Evolutionary conservation across 2,329 filamentous ascomycete genomes (phyloP).

Genomic region (Talaromyces rugulosus): DNA sequence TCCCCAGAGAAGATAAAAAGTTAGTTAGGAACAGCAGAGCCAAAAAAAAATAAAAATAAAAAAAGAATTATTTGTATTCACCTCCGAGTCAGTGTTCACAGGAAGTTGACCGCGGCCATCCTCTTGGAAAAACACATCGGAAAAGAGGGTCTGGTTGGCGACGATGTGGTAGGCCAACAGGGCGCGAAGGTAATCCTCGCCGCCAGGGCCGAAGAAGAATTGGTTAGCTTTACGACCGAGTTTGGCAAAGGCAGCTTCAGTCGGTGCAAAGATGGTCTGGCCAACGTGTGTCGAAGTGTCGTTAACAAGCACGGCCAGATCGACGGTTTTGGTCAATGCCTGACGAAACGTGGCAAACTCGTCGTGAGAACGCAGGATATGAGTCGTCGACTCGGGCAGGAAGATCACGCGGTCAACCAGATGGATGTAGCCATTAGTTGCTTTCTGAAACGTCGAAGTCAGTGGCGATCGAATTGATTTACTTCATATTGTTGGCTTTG

Average conservation of each 20-base stretch:
- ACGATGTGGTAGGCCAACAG: slow-evolving; percentile 74
- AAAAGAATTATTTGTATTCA: not conserved
- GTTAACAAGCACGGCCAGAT: slow-evolving; percentile 60
- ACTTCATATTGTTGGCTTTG: not conserved
- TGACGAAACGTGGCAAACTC: slow-evolving; percentile 75
- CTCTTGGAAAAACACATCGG: slow-evolving; percentile 61
- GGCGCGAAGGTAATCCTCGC: slow-evolving; percentile 70
- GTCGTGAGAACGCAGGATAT: slow-evolving; percentile 61
- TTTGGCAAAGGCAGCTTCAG: slow-evolving; percentile 71
- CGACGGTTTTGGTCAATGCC: slow-evolving; percentile 65
- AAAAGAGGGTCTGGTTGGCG: slow-evolving; percentile 71
- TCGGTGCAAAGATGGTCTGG: slow-evolving; percentile 74
- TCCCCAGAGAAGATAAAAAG: not conserved
- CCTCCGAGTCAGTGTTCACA: not conserved
- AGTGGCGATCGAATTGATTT: too few relatives aligned
- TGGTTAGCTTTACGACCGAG: slow-evolving; percentile 65
- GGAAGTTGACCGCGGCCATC: not conserved
- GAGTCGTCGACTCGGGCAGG: slow-evolving; percentile 64
- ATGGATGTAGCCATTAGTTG: slow-evolving; percentile 76
- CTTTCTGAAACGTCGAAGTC: slow-evolving; percentile 46
- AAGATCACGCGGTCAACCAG: slow-evolving; percentile 69
- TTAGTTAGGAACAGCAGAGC: not conserved
- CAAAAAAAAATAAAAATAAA: not conserved
- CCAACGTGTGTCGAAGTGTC: slow-evolving; percentile 55
- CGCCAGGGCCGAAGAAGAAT: slow-evolving; percentile 74